Evolutionary conservation across 225 moss, liverwort and hornwort genomes (phyloP), one percentile per base, ranked within the genome.

Genomic region (Polytrichum commune): DNA sequence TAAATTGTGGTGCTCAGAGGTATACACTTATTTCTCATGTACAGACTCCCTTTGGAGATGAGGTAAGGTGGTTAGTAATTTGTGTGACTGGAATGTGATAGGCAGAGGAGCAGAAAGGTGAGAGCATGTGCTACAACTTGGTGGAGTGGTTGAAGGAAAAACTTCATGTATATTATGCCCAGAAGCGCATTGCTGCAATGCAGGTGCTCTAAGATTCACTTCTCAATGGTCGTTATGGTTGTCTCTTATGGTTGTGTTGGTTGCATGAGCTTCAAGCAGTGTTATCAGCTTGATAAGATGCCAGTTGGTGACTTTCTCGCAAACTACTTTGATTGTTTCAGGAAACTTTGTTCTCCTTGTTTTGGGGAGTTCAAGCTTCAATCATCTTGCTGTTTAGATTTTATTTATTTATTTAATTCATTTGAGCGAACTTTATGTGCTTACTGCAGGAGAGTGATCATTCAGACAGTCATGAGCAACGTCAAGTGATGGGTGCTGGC

Each of bases 71-170:
- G 32, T 25, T 64, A 19, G 70, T 64, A 23, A 55, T 58, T 58
- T 1, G 38, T 65, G 65, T 64, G 24, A n/a, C 22, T 56, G 55
- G 60, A 66, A 76, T 83, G 81, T 78, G 55, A 29, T 67, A 93
- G 97, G 97, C 91, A 29, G 84, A 90, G 68, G 89, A 92, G 63
- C 92, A 92, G 85, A 84, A 89, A 71, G 97, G 97, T 27, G 97
- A 92, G 84, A 94, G 92, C 81, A 94, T 97, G 97, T 97, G 97
- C 79, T 97, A 94, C 29, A 89, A 91, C 25, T 78, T 97, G 72
- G 94, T 93, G 81, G 97, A 97, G 67, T 97, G 97, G 97, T 80
- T 97, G 71, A 97, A 94, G 89, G 97, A 94, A 78, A 86, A 88
- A 64, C 89, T 97, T 53, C 92, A 86, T 27, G 73, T 88, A 35